Percentiles rank a stretch among this genome's conserved stretches.
Conservation (phyloP, 225 moss, liverwort and hornwort species). For the Rhytidiadelphus loreus region DNA sequence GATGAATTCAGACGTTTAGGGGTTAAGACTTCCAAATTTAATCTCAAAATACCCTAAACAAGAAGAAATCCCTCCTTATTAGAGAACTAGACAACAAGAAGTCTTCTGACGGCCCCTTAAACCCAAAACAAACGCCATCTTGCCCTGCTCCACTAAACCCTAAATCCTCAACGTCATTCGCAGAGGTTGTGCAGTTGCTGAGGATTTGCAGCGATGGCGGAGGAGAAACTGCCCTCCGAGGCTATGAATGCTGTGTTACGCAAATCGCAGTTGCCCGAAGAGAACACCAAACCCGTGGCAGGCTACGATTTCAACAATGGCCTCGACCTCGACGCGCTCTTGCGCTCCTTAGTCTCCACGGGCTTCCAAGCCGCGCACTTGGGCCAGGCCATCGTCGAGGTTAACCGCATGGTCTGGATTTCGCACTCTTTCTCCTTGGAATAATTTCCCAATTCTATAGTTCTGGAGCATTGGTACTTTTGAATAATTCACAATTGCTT, state of each 20-base stretch:
- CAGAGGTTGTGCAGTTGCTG: background rate
- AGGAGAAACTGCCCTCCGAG: constrained; percentile 5
- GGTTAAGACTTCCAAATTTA: background rate
- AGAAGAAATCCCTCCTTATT: background rate
- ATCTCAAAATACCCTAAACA: background rate
- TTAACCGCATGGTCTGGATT: constrained; percentile 62
- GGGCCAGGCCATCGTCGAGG: constrained; percentile 70
- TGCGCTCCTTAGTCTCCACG: constrained; percentile 49
- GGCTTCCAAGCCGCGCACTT: constrained; percentile 89
- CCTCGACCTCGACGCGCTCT: constrained; percentile 50
- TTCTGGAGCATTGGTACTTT: no score
- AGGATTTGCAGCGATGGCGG: constrained; percentile 5
- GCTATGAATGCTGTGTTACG: constrained; percentile 20
- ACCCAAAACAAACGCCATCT: background rate
- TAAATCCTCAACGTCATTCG: background rate
- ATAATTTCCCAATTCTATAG: background rate
- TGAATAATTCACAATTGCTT: background rate
- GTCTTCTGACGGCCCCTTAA: no score
- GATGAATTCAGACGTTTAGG: no score
- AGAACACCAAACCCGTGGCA: background rate
- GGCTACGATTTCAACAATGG: constrained; percentile 95
- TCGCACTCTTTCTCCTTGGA: background rate
- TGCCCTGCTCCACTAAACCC: background rate
- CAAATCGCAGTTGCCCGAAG: constrained; percentile 18
- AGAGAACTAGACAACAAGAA: background rate